Conservation (phyloP, 768 basidiomycete genomes). For the Lentinula raphanica region DNA sequence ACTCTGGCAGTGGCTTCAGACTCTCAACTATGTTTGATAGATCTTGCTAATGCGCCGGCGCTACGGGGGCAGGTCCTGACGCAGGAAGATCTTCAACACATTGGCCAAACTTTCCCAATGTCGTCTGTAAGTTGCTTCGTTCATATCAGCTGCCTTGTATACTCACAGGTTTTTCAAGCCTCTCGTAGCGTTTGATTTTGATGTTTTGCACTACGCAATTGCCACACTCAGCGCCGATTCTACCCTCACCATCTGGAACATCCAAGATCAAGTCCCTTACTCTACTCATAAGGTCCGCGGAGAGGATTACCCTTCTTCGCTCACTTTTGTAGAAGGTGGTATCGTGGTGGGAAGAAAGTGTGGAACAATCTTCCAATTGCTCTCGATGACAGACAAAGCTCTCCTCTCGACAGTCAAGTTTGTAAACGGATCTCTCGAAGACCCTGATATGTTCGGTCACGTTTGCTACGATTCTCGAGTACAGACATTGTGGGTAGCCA, state of each 20-base stretch:
- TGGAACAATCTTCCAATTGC: constrained; percentile 78
- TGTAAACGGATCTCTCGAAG: constrained; percentile 62
- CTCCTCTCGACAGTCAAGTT: constrained; percentile 79
- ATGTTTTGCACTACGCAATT: constrained; percentile 68
- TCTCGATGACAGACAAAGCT: constrained; percentile 68
- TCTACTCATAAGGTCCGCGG: constrained; percentile 73
- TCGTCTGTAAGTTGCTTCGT: constrained; percentile 53
- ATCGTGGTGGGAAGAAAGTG: constrained; percentile 79
- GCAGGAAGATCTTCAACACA: constrained; percentile 63
- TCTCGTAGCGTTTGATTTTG: constrained; percentile 82
- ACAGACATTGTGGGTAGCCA: constrained; percentile 84
- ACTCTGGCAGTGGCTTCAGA: constrained; percentile 81
- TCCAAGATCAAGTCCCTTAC: constrained; percentile 71
- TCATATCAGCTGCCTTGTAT: neutral
- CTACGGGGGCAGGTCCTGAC: constrained; percentile 62
- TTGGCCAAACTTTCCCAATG: constrained; percentile 63
- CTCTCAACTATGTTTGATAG: constrained; percentile 69
- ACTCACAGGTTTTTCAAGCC: constrained; percentile 39
- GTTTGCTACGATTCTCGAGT: constrained; percentile 81
- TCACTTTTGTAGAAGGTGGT: constrained; percentile 84
- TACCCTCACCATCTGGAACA: constrained; percentile 77
- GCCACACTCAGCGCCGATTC: constrained; percentile 83
- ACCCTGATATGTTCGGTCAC: constrained; percentile 85
- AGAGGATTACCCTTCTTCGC: constrained; percentile 75
- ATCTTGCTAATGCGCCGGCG: constrained; percentile 56